Evolutionary conservation across 2,329 filamentous ascomycete genomes (phyloP), one percentile per base, ranked within the genome.

Genomic region (Epichloe aotearoae): DNA sequence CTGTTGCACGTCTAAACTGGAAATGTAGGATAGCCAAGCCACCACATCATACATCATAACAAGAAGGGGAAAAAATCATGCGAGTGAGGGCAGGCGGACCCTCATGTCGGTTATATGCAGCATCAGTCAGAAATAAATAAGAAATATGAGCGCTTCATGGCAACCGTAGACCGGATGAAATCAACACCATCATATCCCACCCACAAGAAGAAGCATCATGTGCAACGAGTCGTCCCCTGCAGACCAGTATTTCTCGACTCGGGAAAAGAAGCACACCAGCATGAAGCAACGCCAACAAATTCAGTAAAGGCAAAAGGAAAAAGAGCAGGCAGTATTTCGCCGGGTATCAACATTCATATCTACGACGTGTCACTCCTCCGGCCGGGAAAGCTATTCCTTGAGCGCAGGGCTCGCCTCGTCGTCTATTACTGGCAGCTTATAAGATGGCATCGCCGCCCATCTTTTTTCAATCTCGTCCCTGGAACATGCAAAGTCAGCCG

Each of bases 381-480:
- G 50, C 51, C 11, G 50, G 50, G 55, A 56, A 52, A 59, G 47
- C 56, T 61, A 63, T 44, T 60, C 60, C 53, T 56, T 53, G 41
- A 60, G 37, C 41, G 55, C 57, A 26, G 57, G 51, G 39, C 54
- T 59, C 11, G 59, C 57, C 47, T 65, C 61, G 5, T 59, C 61
- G n/a, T 60, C 56, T 17, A 52, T 50, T 1, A 54, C 55, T 5
- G 61, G 58, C 41, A 66, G 54, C 45, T 53, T 54, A 30, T 69
- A 64, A 1, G 69, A 67, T 26, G 66, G 51, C 59, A 70, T 63
- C 3, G 46, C 51, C 6, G 55, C 52, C 70, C 69, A 73, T n/a
- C 57, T 60, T 1, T 55, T 49, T 39, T 67, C 62, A 34, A 73
- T 60, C n/a, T 62, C 64, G 10, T 63, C 60, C 8, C 68, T 72